Evolutionary conservation across 495 filamentous ascomycete species (phyloP), one percentile per base, ranked within the genome.

Genomic region (Rusavskia elegans): DNA sequence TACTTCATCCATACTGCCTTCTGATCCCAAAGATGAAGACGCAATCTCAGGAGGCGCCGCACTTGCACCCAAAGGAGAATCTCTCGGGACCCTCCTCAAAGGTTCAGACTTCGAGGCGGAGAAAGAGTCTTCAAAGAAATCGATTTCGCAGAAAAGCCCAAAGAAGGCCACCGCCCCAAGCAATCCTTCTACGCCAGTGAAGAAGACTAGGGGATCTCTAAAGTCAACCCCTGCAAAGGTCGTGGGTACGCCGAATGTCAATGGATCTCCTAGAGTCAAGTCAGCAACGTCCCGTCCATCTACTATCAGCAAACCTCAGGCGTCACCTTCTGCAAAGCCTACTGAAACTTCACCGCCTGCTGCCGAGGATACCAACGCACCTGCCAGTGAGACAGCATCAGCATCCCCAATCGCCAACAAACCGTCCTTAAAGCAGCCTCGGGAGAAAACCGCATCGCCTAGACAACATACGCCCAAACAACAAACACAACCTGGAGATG

Each of bases 31-130:
- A 46, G 61, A 66, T 29, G 62, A 61, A 58, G 55, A 17, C 44
- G 57, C 59, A 13, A 61, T 68, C 17, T 65, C 64, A 23, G 66
- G 64, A 30, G 64, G 66, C 29, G 53, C 61, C 30, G 67, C 57
- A 16, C 55, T 66, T 19, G 58, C 63, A 9, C 57, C 59, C 7
- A 54, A 61, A 17, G 50, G 61, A 20, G 57, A 67, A 38, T 38
- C 35, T 14, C 53, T 63, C 25, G 59, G 59, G 21, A 51, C 57
- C 16, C 55, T 62, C 51, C 35, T 62, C 8, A 62, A 62, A 35
- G 59, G 59, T 10, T 59, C 59, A n/a, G 57, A 58, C 17, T 61
- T 61, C 39, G 56, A 60, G 32, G 49, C 42, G 6, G 51, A 57
- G 14, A 40, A 44, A 45, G 49, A 40, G 35, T 19, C 53, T 39